phyloP scores from a whole-genome alignment of 768 basidiomycete genomes.

The Paxillus rubicundulus region DNA sequence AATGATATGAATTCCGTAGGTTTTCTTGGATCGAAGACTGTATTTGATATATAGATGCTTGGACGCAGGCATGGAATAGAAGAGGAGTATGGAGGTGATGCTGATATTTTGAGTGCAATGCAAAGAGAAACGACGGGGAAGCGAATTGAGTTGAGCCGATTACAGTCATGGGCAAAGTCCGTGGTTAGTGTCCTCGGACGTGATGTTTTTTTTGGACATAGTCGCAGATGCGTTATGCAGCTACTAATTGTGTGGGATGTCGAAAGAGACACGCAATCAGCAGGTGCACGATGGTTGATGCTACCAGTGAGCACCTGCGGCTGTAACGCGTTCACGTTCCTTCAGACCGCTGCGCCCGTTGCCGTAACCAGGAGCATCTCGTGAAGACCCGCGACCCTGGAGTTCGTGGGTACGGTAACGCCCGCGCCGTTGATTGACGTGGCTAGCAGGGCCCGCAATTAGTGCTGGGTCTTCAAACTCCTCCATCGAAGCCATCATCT shows the following conservation, averaged over 20 bases:
- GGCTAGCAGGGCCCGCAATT: constrained; percentile 13
- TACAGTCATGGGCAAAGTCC: constrained; percentile 24
- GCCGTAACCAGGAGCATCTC: constrained; percentile 61
- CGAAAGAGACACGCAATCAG: not conserved
- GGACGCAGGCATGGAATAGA: constrained; percentile 31
- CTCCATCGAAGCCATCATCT: constrained; percentile 40
- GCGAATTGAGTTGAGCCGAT: constrained; percentile 10
- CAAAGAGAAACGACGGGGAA: constrained; percentile 16
- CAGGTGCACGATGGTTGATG: not conserved
- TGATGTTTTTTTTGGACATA: constrained; percentile 12
- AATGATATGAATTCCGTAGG: constrained; percentile 35
- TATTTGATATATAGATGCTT: constrained; percentile 38
- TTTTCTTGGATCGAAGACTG: constrained; percentile 28
- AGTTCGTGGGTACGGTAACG: constrained; percentile 55
- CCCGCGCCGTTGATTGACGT: constrained; percentile 44
- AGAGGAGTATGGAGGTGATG: constrained; percentile 24
- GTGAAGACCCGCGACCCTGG: constrained; percentile 38
- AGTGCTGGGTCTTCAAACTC: constrained; percentile 33
- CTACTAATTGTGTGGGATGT: constrained; percentile 1
- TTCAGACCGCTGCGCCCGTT: constrained; percentile 63
- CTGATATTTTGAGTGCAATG: constrained; percentile 26
- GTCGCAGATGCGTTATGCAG: constrained; percentile 1
- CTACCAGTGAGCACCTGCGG: constrained; percentile 20
- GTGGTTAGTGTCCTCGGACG: constrained; percentile 14
- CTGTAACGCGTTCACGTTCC: constrained; percentile 37